Evolutionary conservation across 257 asterid species (phyloP).

Genomic region (Penstemon barbatus): DNA sequence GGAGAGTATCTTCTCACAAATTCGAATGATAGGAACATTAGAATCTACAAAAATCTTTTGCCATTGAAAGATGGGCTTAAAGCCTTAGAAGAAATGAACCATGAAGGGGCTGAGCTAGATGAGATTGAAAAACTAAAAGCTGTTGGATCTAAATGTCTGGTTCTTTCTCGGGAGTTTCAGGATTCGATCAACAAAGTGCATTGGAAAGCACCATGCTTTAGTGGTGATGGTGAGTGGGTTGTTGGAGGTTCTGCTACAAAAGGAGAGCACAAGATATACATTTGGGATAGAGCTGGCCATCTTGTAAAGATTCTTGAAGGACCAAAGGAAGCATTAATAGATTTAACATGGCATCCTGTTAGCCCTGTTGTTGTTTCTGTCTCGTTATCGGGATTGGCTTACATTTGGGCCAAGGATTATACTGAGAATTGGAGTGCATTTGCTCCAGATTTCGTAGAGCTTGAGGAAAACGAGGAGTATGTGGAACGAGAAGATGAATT

Average conservation of each 20-base stretch:
- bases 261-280: conserved; percentile 97
- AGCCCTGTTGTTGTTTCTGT: conserved; percentile 84
- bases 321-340: conserved; percentile 86
- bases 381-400: conserved; percentile 77
- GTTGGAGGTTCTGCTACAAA: conserved; percentile 92
- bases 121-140: conserved; percentile 62
- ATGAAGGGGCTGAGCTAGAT: conserved; percentile 45
- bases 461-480: conserved; percentile 94
- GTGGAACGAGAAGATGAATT: conserved; percentile 91
- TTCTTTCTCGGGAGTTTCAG: conserved; percentile 75
- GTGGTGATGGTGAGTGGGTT: conserved; percentile 98
- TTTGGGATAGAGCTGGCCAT: conserved; percentile 92
- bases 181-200: conserved; percentile 86
- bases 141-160: conserved; percentile 67
- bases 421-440: conserved; percentile 98
- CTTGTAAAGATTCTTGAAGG: conserved; percentile 95
- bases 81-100: conserved; percentile 41
- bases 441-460: conserved; percentile 95
- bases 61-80: conserved; percentile 60
- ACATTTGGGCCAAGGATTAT: conserved; percentile 97
- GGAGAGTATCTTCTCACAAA: conserved; percentile 85
- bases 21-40: conserved; percentile 77
- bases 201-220: conserved; percentile 95
- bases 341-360: conserved; percentile 94
- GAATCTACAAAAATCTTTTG: conserved; percentile 80